A percentile compares a stretch with the other conserved stretches of the same genome.
Conservation (phyloP, 345 rosid species). For the Brassica cretica region DNA sequence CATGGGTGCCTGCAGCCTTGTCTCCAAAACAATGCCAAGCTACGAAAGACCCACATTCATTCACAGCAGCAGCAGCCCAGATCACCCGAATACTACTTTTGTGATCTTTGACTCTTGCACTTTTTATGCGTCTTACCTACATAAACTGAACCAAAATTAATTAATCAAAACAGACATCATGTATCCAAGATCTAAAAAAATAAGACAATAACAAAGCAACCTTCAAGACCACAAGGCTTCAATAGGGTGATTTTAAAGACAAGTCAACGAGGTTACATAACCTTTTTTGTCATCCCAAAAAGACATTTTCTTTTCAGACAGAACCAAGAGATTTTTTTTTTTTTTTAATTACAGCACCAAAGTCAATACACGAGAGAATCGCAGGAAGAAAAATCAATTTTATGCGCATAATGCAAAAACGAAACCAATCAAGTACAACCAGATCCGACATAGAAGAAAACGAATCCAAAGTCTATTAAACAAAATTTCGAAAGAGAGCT, state of each 20-base stretch:
- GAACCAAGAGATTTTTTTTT: conserved; percentile 6
- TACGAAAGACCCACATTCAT: background rate
- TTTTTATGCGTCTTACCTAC: conserved; percentile 39
- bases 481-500: conserved; percentile 37
- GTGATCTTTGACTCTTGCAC: conserved; percentile 37
- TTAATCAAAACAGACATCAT: background rate
- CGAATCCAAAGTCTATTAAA: background rate
- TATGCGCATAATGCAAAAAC: conserved; percentile 1
- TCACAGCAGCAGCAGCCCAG: conserved; percentile 17
- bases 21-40: background rate
- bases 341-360: conserved; percentile 1
- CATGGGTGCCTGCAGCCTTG: conserved; percentile 78
- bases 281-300: background rate
- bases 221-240: background rate
- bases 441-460: conserved; percentile 24
- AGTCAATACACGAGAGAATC: background rate
- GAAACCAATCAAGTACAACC: background rate
- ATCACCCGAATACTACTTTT: conserved; percentile 38
- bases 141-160: conserved; percentile 30
- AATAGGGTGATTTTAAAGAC: background rate
- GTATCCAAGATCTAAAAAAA: conserved; percentile 4
- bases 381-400: background rate
- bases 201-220: conserved; percentile 7
- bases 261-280: conserved; percentile 28
- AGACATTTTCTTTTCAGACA: conserved; percentile 3